phyloP scores from a whole-genome alignment of 768 basidiomycete species.

The Cystoderma amianthinum region DNA sequence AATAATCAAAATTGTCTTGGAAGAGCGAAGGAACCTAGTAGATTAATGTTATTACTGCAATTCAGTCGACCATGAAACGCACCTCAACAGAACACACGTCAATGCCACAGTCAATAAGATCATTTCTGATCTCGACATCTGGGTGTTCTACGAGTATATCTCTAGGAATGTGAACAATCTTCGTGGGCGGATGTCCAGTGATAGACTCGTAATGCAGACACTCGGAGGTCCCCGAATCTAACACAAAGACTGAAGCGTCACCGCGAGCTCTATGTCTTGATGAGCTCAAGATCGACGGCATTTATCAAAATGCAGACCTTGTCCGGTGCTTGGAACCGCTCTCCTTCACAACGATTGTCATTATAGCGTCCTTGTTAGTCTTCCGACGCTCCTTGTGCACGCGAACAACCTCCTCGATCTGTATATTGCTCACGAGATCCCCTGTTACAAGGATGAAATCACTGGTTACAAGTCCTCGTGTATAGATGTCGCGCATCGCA shows the following conservation, averaged over 20 bases:
- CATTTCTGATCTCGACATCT: slow-evolving; percentile 82
- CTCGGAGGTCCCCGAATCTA: slow-evolving; percentile 70
- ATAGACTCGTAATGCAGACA: slow-evolving; percentile 84
- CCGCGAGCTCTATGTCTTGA: slow-evolving; percentile 48
- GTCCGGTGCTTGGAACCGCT: slow-evolving; percentile 67
- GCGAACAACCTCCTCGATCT: slow-evolving; percentile 83
- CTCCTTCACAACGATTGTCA: slow-evolving; percentile 93
- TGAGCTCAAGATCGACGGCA: neutral
- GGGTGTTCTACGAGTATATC: slow-evolving; percentile 66
- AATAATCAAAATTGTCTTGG: slow-evolving; percentile 98
- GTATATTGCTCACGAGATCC: slow-evolving; percentile 89
- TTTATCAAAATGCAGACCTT: slow-evolving; percentile 37
- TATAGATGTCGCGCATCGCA: slow-evolving; percentile 91
- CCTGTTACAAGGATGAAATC: slow-evolving; percentile 92
- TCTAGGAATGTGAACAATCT: slow-evolving; percentile 62
- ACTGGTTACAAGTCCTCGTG: slow-evolving; percentile 80
- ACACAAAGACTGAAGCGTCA: slow-evolving; percentile 72
- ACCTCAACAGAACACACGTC: slow-evolving; percentile 95
- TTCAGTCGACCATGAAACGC: slow-evolving; percentile 8
- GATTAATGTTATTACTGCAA: neutral
- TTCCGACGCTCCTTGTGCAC: slow-evolving; percentile 84
- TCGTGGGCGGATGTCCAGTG: slow-evolving; percentile 60
- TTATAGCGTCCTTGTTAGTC: slow-evolving; percentile 87
- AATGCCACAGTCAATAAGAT: slow-evolving; percentile 83
- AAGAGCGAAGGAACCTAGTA: slow-evolving; percentile 87